These are phyloP conservation scores for Beauveria bassiana DNA, from an alignment of 2,329 filamentous ascomycete species.

Conservation along the genomic window DNA sequence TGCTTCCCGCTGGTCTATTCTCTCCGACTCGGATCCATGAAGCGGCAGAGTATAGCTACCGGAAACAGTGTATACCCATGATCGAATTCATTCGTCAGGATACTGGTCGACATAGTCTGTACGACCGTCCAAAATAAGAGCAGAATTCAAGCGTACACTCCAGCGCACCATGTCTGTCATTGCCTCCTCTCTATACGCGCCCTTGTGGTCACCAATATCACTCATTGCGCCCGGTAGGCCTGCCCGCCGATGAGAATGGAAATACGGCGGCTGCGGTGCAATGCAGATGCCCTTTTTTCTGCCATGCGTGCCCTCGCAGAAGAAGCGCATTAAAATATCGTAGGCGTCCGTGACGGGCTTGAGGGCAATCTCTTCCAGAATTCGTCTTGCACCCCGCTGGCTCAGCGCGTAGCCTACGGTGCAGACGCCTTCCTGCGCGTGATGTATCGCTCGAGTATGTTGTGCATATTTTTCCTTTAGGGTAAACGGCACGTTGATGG, in stretches of 20 bases:
- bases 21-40: too few relatives aligned
- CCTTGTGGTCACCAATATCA: constrained; percentile 29
- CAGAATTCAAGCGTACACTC: constrained; percentile 34
- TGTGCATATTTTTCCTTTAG: constrained; percentile 25
- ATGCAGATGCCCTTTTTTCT: constrained; percentile 31
- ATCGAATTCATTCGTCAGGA: not conserved
- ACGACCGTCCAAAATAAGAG: constrained; percentile 27
- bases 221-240: constrained; percentile 27
- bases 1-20: too few relatives aligned
- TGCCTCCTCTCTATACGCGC: constrained; percentile 21
- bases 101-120: constrained; percentile 20
- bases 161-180: constrained; percentile 29
- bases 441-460: constrained; percentile 37
- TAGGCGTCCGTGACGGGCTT: constrained; percentile 30
- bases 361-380: constrained; percentile 37
- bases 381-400: constrained; percentile 33
- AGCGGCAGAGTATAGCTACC: too few relatives aligned
- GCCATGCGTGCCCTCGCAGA: constrained; percentile 33
- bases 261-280: constrained; percentile 33
- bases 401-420: constrained; percentile 38
- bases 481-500: constrained; percentile 28
- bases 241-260: constrained; percentile 36
- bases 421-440: constrained; percentile 31
- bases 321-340: constrained; percentile 38
- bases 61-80: not conserved